Evolutionary conservation across 208 protist species (phyloP).

Genomic region (Wallacemonas sp.): DNA sequence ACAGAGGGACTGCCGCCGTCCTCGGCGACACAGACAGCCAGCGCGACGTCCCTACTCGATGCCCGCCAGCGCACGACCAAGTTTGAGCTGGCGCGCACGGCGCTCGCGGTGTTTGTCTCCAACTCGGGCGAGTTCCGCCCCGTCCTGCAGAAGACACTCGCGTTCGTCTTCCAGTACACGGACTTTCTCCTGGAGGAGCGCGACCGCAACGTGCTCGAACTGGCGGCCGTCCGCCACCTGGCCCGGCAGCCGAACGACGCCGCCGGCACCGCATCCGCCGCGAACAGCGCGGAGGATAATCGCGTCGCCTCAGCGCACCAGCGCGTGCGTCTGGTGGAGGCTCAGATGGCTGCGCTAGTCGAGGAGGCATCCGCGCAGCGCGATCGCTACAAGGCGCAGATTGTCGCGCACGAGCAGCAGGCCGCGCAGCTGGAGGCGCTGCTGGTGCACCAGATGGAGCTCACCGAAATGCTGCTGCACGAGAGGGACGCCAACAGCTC

Average conservation of each 20-base stretch:
- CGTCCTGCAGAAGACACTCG: slow-evolving; percentile 58
- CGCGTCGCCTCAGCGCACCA: slow-evolving; percentile 57
- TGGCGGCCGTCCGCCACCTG: slow-evolving; percentile 4
- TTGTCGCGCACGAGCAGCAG: slow-evolving; percentile 41
- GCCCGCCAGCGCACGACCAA: slow-evolving; percentile 16
- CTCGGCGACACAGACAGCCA: not conserved
- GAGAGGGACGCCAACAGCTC: not conserved
- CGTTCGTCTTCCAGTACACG: slow-evolving; percentile 75
- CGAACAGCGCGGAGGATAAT: slow-evolving; percentile 39
- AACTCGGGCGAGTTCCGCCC: slow-evolving; percentile 75
- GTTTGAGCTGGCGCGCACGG: slow-evolving; percentile 74
- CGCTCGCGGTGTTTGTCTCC: slow-evolving; percentile 76
- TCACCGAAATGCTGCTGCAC: slow-evolving; percentile 54
- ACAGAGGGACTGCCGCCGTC: not conserved
- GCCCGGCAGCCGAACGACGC: not conserved
- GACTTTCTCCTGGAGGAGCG: slow-evolving; percentile 62
- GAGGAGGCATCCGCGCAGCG: slow-evolving; percentile 77
- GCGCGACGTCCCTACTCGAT: not conserved
- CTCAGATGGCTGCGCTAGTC: slow-evolving; percentile 66
- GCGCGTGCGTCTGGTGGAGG: slow-evolving; percentile 71
- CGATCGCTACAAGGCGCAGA: slow-evolving; percentile 72
- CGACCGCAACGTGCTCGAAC: slow-evolving; percentile 2
- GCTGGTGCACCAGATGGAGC: slow-evolving; percentile 70
- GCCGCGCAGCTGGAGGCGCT: slow-evolving; percentile 57
- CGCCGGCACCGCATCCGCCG: not conserved